Evolutionary conservation across 1,284 basidiomycete species (phyloP).

Genomic region (Naganishia sp.): DNA sequence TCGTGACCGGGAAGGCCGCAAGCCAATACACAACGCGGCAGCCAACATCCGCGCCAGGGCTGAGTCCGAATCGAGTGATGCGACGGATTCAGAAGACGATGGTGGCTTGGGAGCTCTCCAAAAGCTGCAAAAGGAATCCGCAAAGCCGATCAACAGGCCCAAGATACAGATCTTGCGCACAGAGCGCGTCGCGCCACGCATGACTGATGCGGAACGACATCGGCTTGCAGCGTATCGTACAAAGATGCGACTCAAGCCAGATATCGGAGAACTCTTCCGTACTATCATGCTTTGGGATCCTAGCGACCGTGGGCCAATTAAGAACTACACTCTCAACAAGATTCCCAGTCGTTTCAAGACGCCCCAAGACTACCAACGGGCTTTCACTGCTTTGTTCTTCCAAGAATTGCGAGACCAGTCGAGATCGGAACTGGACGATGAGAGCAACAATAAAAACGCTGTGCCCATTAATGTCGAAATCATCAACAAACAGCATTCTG

Average conservation of each 20-base stretch:
- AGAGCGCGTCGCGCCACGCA: conserved; percentile 57
- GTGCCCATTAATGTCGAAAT: conserved; percentile 74
- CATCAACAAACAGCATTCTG: conserved; percentile 56
- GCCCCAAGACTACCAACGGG: conserved; percentile 68
- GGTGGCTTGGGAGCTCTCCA: conserved; percentile 64
- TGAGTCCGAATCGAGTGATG: conserved; percentile 33
- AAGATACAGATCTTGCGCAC: conserved; percentile 67
- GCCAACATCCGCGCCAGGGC: conserved; percentile 28
- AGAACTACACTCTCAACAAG: conserved; percentile 38
- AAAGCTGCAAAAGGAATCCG: conserved; percentile 62
- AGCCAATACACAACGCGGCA: conserved; percentile 21
- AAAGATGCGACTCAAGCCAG: conserved; percentile 74
- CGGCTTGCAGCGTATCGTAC: conserved; percentile 66
- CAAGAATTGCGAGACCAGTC: conserved; percentile 93
- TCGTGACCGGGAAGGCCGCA: conserved; percentile 3
- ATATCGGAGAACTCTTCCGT: conserved; percentile 76
- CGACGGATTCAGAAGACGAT: conserved; percentile 55
- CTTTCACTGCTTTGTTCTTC: conserved; percentile 85
- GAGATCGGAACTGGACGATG: conserved; percentile 64
- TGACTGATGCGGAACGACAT: conserved; percentile 56
- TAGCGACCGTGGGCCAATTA: conserved; percentile 43
- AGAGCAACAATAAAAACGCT: conserved; percentile 59
- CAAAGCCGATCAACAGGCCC: conserved; percentile 57
- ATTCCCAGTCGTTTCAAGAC: conserved; percentile 70
- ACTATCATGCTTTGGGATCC: conserved; percentile 87